Percentiles rank a stretch among this genome's conserved stretches.
phyloP scores from a whole-genome alignment of 208 protist genomes.

The Acanthamoeba culbertsoni region DNA sequence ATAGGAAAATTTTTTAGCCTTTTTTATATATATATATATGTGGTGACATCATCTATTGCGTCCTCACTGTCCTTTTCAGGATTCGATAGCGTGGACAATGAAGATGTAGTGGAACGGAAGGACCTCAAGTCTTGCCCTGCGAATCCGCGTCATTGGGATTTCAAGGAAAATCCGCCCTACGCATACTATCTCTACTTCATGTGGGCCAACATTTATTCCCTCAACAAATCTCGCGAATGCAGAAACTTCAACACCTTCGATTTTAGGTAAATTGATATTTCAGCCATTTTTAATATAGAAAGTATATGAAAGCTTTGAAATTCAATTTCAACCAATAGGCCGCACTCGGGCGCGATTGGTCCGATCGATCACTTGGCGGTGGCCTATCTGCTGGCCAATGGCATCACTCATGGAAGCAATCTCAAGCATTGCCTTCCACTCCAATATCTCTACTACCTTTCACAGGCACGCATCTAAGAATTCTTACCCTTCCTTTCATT shows the following conservation, averaged over 20 bases:
- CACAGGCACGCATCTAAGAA: not conserved
- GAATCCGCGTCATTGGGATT: slow-evolving; percentile 85
- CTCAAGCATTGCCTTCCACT: slow-evolving; percentile 93
- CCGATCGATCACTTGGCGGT: slow-evolving; percentile 92
- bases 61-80: slow-evolving; percentile 78
- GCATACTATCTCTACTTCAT: slow-evolving; percentile 98
- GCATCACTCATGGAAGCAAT: slow-evolving; percentile 97
- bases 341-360: slow-evolving; percentile 95
- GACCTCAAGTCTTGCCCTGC: slow-evolving; percentile 82
- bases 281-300: not conserved
- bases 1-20: too few species aligned
- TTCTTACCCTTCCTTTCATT: not conserved
- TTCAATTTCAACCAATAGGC: slow-evolving; percentile 89
- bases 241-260: slow-evolving; percentile 62
- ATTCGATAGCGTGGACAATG: slow-evolving; percentile 99
- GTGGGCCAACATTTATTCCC: slow-evolving; percentile 96
- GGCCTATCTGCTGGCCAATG: slow-evolving; percentile 92
- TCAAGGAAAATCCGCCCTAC: slow-evolving; percentile 97
- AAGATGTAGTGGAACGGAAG: slow-evolving; percentile 91
- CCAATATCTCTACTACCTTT: slow-evolving; percentile 93
- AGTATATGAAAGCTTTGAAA: not conserved
- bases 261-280: not conserved
- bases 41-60: not conserved
- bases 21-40: too few species aligned
- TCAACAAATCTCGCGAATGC: slow-evolving; percentile 94